A percentile compares a stretch with the other conserved stretches of the same genome.
Evolutionary conservation across 2,329 filamentous ascomycete species (phyloP).

Genomic region (Penicillium sclerotigenum): DNA sequence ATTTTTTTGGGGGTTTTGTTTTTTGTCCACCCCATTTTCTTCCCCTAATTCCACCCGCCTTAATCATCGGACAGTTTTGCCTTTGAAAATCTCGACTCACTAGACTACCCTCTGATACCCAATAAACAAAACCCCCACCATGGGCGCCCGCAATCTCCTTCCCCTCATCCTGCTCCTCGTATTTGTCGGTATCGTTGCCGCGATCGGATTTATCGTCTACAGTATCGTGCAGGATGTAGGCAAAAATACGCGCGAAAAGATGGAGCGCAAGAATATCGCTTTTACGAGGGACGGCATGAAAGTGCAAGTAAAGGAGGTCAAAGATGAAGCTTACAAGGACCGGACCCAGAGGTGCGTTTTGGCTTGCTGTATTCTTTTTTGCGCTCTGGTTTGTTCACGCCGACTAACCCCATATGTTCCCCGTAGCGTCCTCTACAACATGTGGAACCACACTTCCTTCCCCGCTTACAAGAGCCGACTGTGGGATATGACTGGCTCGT

Average conservation of each 20-base stretch:
- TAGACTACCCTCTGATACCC: not conserved
- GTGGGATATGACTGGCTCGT: constrained; percentile 36
- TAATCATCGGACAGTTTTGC: not conserved
- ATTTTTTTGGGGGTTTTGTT: no score
- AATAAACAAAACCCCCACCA: constrained; percentile 6
- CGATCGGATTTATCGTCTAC: constrained; percentile 57
- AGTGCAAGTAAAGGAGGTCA: constrained; percentile 58
- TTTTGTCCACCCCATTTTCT: not conserved
- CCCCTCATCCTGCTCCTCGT: constrained; percentile 57
- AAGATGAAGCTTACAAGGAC: constrained; percentile 58
- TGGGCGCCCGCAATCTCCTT: constrained; percentile 43
- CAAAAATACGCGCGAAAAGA: constrained; percentile 55
- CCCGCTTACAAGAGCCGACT: constrained; percentile 47
- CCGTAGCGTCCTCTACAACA: constrained; percentile 46
- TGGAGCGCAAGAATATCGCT: constrained; percentile 62
- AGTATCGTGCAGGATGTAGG: constrained; percentile 58
- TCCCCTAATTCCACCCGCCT: not conserved
- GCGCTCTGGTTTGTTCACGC: not conserved
- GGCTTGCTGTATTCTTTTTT: not conserved
- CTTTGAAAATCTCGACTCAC: not conserved
- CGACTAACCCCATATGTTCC: not conserved
- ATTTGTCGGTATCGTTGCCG: constrained; percentile 50
- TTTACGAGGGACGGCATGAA: constrained; percentile 60
- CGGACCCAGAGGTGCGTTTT: constrained; percentile 53
- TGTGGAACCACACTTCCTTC: constrained; percentile 49